Conservation (phyloP, 2,329 filamentous ascomycete genomes). For the Microdochium trichocladiopsis region DNA sequence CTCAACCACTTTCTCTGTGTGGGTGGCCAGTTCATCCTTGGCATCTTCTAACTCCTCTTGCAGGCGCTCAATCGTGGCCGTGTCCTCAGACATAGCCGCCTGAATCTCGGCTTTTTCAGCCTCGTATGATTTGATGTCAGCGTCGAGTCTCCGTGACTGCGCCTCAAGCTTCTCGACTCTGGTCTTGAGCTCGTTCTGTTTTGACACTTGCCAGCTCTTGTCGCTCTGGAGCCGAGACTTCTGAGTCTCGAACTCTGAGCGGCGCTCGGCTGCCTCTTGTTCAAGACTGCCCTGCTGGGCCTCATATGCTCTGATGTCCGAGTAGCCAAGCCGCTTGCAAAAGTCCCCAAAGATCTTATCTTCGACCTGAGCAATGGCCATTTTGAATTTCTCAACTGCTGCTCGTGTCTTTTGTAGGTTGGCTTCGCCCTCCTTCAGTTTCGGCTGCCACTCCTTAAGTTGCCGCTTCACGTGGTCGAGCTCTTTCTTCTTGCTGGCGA, state of each 20-base stretch:
- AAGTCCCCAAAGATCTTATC: conserved; percentile 83
- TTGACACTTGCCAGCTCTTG: conserved; percentile 48
- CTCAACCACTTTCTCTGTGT: conserved; percentile 68
- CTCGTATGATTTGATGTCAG: conserved; percentile 63
- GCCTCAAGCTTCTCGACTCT: conserved; percentile 44
- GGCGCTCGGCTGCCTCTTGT: conserved; percentile 82
- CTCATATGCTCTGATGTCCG: conserved; percentile 87
- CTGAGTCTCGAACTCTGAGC: conserved; percentile 79
- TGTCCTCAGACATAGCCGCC: conserved; percentile 62
- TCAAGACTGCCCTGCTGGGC: conserved; percentile 87
- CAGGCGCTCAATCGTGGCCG: conserved; percentile 71
- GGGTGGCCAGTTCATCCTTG: conserved; percentile 60
- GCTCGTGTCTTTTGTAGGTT: conserved; percentile 54
- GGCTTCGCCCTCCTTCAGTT: conserved; percentile 64
- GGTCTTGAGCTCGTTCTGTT: conserved; percentile 53
- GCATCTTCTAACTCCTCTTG: conserved; percentile 64
- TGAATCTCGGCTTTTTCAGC: conserved; percentile 69
- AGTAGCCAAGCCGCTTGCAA: conserved; percentile 80
- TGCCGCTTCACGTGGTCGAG: conserved; percentile 66
- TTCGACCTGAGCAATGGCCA: conserved; percentile 71
- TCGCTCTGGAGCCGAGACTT: conserved; percentile 64
- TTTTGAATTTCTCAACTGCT: conserved; percentile 44
- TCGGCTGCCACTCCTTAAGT: conserved; percentile 69
- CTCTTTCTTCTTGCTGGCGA: conserved; percentile 78
- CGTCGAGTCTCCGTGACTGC: conserved; percentile 36